Evolutionary conservation across 2,329 filamentous ascomycete species (phyloP).

Genomic region (Rutstroemia sydowiana): DNA sequence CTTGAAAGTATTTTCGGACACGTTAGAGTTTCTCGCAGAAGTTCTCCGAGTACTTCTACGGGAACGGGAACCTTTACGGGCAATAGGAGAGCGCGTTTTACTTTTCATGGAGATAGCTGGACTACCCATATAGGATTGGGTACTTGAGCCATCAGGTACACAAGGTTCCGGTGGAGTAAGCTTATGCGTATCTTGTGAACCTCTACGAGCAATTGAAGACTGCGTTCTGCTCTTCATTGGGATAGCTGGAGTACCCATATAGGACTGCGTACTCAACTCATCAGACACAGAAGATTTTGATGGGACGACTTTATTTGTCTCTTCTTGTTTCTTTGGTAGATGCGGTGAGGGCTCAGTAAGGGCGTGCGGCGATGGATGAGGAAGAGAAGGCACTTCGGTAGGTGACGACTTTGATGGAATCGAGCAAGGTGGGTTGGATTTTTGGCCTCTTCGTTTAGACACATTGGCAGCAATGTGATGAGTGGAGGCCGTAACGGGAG

Average conservation of each 20-base stretch:
- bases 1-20: too few relatives aligned
- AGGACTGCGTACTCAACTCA: neutral
- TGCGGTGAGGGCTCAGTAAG: neutral
- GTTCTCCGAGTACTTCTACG: too few relatives aligned
- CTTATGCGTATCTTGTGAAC: too few relatives aligned
- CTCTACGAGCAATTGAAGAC: neutral
- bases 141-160: too few relatives aligned
- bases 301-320: neutral
- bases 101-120: neutral
- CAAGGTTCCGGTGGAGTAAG: too few relatives aligned
- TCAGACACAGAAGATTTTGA: neutral
- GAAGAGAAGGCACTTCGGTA: neutral
- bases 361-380: neutral
- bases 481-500: neutral
- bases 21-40: too few relatives aligned
- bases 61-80: neutral
- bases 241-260: neutral
- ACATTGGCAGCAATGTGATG: neutral
- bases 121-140: conserved; percentile 1
- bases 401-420: neutral
- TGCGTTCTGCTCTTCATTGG: neutral
- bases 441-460: neutral
- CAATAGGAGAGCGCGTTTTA: neutral
- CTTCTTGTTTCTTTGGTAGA: neutral
- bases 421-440: neutral